Conservation (phyloP, 495 filamentous ascomycete species). For the Haplographium delicatum region DNA sequence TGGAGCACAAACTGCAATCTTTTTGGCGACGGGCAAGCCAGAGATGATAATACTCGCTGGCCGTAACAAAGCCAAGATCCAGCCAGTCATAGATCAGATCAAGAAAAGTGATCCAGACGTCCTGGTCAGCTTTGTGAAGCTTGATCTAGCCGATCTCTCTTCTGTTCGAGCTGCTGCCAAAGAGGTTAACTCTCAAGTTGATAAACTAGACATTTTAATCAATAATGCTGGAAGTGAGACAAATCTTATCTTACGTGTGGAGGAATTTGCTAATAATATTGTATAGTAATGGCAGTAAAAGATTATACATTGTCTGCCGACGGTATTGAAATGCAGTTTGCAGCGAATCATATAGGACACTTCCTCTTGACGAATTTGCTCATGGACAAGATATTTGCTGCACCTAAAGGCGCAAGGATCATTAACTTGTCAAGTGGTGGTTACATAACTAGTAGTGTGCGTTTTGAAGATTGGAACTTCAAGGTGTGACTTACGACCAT, state of each 20-base stretch:
- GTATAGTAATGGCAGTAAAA: conserved; percentile 25
- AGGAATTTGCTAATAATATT: too few species aligned
- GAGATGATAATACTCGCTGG: conserved; percentile 38
- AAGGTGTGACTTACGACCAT: background rate
- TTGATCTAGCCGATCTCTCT: conserved; percentile 10
- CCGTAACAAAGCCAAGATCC: conserved; percentile 31
- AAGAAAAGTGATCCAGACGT: background rate
- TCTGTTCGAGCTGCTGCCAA: conserved; percentile 12
- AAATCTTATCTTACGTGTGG: too few species aligned
- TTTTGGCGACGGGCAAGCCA: conserved; percentile 37
- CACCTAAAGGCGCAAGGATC: conserved; percentile 5
- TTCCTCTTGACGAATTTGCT: conserved; percentile 54
- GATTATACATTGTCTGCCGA: conserved; percentile 3
- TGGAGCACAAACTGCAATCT: conserved; percentile 41
- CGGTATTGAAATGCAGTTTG: conserved; percentile 54
- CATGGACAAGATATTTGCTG: conserved; percentile 26
- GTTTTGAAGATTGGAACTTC: conserved; percentile 19
- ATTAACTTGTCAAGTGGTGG: conserved; percentile 15
- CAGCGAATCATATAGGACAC: conserved; percentile 53
- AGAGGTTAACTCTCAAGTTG: conserved; percentile 2
- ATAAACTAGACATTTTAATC: conserved; percentile 21
- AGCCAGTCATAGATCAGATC: conserved; percentile 29
- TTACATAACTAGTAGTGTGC: background rate
- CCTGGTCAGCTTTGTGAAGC: background rate
- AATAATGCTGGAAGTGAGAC: conserved; percentile 29